phyloP scores from a whole-genome alignment of 768 basidiomycete species.

The Psilocybe cubensis region DNA sequence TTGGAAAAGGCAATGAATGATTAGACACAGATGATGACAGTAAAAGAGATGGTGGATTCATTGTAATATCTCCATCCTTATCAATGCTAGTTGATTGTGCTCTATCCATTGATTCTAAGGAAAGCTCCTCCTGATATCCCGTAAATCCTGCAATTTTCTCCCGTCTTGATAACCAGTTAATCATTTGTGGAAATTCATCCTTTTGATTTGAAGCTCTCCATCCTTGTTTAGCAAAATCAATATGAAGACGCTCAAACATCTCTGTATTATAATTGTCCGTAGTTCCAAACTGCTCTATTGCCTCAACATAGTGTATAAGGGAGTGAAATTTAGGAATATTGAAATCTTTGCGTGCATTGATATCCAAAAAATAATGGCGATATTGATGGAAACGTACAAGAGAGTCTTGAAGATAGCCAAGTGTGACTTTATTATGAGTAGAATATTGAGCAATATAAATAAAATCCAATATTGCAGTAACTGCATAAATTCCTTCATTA shows the following conservation, averaged over 20 bases:
- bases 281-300: slow-evolving; percentile 31
- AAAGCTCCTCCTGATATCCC: not conserved
- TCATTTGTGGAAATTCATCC: slow-evolving; percentile 40
- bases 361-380: slow-evolving; percentile 16
- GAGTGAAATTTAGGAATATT: slow-evolving; percentile 32
- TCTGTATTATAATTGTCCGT: slow-evolving; percentile 36
- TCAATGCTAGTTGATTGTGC: too few relatives aligned
- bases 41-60: too few relatives aligned
- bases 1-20: not conserved
- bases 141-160: slow-evolving; percentile 26
- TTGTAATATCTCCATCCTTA: too few relatives aligned
- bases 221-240: slow-evolving; percentile 40
- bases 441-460: slow-evolving; percentile 31
- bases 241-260: slow-evolving; percentile 35
- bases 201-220: slow-evolving; percentile 27
- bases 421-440: slow-evolving; percentile 20
- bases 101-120: too few relatives aligned
- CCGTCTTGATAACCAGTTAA: slow-evolving; percentile 31
- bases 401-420: slow-evolving; percentile 19
- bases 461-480: slow-evolving; percentile 32
- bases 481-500: slow-evolving; percentile 11
- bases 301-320: slow-evolving; percentile 21
- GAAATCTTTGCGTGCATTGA: slow-evolving; percentile 25
- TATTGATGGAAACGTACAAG: slow-evolving; percentile 16
- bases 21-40: too few relatives aligned